Conservation (phyloP, 2,329 filamentous ascomycete species). For the Aphanoascus verrucosus region DNA sequence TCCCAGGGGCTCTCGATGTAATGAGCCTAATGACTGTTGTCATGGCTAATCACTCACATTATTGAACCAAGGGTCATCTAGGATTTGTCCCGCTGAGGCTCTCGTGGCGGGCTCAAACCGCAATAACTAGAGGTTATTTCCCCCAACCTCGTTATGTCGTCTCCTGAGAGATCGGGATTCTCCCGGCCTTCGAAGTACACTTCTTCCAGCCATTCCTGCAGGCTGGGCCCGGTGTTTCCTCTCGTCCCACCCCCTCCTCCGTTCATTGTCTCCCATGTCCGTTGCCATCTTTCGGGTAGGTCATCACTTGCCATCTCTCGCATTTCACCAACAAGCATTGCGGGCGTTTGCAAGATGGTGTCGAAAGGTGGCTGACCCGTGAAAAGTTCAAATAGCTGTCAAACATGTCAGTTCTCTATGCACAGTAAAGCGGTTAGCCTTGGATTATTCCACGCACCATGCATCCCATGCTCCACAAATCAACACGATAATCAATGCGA, state of each 20-base stretch:
- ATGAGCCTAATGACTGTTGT: conserved; percentile 1
- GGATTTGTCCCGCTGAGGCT: conserved; percentile 20
- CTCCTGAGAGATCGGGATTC: conserved; percentile 16
- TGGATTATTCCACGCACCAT: conserved; percentile 21
- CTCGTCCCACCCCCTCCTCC: conserved; percentile 4
- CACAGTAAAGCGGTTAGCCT: too few species aligned
- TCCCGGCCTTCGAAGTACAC: conserved; percentile 28
- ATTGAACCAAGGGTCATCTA: conserved; percentile 22
- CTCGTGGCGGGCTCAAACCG: conserved; percentile 20
- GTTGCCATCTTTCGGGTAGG: conserved; percentile 29
- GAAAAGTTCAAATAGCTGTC: conserved; percentile 32
- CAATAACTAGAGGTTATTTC: conserved; percentile 11
- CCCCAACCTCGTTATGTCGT: conserved; percentile 21
- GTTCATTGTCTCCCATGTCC: conserved; percentile 22
- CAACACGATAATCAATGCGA: conserved; percentile 27
- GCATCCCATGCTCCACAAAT: conserved; percentile 33
- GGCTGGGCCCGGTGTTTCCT: conserved; percentile 17
- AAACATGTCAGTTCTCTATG: neutral
- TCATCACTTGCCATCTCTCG: conserved; percentile 26
- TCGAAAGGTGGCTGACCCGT: conserved; percentile 32
- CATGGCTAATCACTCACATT: neutral
- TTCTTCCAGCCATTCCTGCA: conserved; percentile 32
- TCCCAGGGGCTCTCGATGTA: neutral
- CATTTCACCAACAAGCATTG: conserved; percentile 29
- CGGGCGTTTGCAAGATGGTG: conserved; percentile 26